Base-by-base conservation (phyloP, 768 basidiomycete genomes). In the Mycena sanguinolenta region DNA sequence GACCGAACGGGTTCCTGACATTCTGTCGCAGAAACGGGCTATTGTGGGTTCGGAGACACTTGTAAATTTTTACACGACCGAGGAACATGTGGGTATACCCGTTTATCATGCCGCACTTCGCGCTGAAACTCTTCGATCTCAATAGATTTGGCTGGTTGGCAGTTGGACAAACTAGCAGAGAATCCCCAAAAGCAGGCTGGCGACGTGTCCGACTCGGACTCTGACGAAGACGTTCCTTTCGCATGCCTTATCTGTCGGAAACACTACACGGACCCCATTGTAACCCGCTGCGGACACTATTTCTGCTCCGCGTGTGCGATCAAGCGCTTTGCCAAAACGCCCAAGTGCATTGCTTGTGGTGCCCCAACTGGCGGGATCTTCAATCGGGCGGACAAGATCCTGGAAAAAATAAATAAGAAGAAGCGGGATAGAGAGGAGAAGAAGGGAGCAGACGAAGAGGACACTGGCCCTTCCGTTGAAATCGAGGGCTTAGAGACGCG, bases 31-130 rank as follows among this genome's bases (percentile, higher is more conserved):
- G 97, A 99, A 84, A 99, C 98, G 60, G 98, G 98, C 0, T 99
- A 95, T 79, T 99, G 98, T 81, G 98, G 98, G 25, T 99, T 97
- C 80, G 98, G 98, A 34, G 98, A 99, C 82, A 96, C 96, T 4
- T 99, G 98, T 82, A 99, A 98, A 86, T 98, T 98, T 85, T 86
- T 99, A 79, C 98, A 99, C 82, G 98, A 99, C 81, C 92, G 97
- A 76, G 97, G 97, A 67, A 96, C 95, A 39, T 96, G 94, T 95
- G 76, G 79, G 93, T 90, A 30, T 52, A 27, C 39, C 55, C 54
- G 61, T 65, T 36, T 27, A 42, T 71, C 28, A 52, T 72, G 50
- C 63, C 63, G 39, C 50, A 16, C 25, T 60, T 66, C 55, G 25
- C 17, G 44, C 23, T 65, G 58, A 53, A 62, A n/a, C 62, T 57